phyloP scores from a whole-genome alignment of 2,329 filamentous ascomycete species.

The Lomentospora prolificans region DNA sequence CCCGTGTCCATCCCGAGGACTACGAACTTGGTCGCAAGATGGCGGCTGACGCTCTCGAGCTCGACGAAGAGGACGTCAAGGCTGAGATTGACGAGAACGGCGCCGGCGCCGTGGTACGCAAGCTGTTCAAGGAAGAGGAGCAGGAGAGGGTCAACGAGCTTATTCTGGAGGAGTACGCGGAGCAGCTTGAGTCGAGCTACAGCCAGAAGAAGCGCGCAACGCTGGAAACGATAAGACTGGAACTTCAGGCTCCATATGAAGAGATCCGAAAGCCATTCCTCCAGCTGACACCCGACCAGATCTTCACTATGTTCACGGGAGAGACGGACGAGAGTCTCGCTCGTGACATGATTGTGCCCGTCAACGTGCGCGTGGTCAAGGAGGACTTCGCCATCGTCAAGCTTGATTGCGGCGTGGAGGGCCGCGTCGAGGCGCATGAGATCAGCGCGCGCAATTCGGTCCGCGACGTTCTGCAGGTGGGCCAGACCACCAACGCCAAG shows the following conservation, averaged over 20 bases:
- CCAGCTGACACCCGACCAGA: conserved; percentile 59
- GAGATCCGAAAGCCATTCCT: conserved; percentile 78
- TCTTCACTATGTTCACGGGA: conserved; percentile 95
- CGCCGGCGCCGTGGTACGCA: conserved; percentile 80
- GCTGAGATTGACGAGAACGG: conserved; percentile 87
- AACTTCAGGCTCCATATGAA: conserved; percentile 87
- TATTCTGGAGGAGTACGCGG: conserved; percentile 91
- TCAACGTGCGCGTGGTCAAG: conserved; percentile 79
- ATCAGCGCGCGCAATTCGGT: conserved; percentile 65
- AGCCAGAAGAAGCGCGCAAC: conserved; percentile 93
- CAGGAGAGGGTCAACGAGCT: conserved; percentile 94
- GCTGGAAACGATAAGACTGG: conserved; percentile 88
- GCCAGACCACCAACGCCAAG: conserved; percentile 83
- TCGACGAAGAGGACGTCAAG: conserved; percentile 97
- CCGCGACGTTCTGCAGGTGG: conserved; percentile 62
- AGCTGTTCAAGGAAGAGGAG: conserved; percentile 88
- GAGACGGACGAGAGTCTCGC: conserved; percentile 77
- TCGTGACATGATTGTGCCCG: conserved; percentile 86
- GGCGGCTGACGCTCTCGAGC: conserved; percentile 89
- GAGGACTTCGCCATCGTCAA: conserved; percentile 89
- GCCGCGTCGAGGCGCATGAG: conserved; percentile 72
- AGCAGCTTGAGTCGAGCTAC: conserved; percentile 87
- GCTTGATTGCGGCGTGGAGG: conserved; percentile 90
- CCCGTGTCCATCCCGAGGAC: conserved; percentile 94
- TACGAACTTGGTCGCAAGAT: conserved; percentile 98